Base-by-base conservation (phyloP, 2,329 filamentous ascomycete species). In the Tolypocladium cylindrosporum region DNA sequence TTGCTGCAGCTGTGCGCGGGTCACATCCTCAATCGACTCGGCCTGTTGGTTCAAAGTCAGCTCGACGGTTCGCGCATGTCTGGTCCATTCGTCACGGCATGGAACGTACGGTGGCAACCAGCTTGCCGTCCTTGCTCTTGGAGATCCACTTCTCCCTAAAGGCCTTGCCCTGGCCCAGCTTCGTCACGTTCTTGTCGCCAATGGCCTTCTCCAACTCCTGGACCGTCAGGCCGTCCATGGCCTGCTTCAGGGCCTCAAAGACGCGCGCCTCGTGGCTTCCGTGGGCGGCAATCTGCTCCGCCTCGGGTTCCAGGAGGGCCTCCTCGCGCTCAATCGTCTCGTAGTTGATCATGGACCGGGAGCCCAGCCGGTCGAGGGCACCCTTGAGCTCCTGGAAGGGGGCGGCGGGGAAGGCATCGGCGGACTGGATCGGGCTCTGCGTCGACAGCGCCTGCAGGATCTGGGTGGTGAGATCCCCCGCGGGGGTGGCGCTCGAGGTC, bases 141-240 rank as follows among this genome's bases (percentile, higher is more conserved):
- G 74, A 71, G 61, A 88, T 87, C 86, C 85, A 89, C 70, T 86
- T 87, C 72, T 86, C 82, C 70, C 84, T 95, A 79, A 97, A 96
- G 40, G 93, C 93, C 77, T 94, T 96, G 66, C 91, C 91, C 71
- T 94, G 89, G n/a, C 94, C 94, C 60, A 97, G 79, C 76, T 90
- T 93, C 55, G 87, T 80, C 51, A 84, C 87, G 54, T 77, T 85
- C 72, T 90, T 89, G 72, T 89, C 85, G 58, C 89, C 88, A 63
- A 93, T 85, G 57, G 77, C 77, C 69, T 77, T 78, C 74, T 87
- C 82, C 58, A 92, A 77, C 64, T 93, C 89, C 63, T 82, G 77
- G 60, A 97, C 88, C 63, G 89, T 88, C 72, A 97, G 79, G 27
- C 91, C 92, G 68, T 93, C 91, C 63, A 91, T 71, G 37, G 88